Base-by-base conservation (phyloP, 768 basidiomycete species). In the Tylopilus sp. region DNA sequence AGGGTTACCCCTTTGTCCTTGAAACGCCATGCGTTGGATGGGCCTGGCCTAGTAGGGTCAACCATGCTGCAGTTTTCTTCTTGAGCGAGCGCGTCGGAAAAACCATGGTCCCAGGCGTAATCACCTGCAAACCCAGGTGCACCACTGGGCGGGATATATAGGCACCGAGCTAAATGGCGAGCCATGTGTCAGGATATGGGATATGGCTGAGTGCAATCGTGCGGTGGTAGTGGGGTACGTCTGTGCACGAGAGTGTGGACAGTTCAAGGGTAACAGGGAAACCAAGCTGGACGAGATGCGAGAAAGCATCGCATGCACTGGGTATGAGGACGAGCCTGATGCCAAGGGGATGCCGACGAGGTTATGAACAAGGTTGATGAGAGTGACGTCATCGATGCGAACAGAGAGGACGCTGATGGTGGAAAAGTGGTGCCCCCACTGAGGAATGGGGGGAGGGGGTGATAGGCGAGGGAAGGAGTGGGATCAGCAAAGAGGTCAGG, bases 121-220 rank as follows among this genome's bases (percentile, higher is more conserved):
- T 88, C 86, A 0, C 86, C 86, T 13, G 68, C 73, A 57, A 85
- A 91, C 6, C 88, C 91, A 0, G 91, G 91, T 1, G 91, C 91
- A n/a, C 91, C 83, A 46, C 62, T 71, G 0, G 84, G 76, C 44
- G 70, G 77, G n/a, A 71, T 69, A 65, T 77, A 77, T n/a, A 2
- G 71, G 69, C 30, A 72, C 62, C 10, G 73, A 59, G 0, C 71
- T 71, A 50, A 85, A 85, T 0, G 84, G 82, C 5, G 80, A 77
- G 0, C 75, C 74, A 46, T 81, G 77, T 3, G 72, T 70, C 1
- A 50, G 2, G 7, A n/a, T 36, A n/a, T n/a, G n/a, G n/a, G n/a
- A n/a, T n/a, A n/a, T 36, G n/a, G 35, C 18, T n/a, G 33, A 6
- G 33, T 35, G 33, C 15, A 17, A 35, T 6, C 15, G 33, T 35